These are phyloP conservation scores for Phytophthora citricola DNA, from an alignment of 352 stramenopile species.

Conservation along the genomic window DNA sequence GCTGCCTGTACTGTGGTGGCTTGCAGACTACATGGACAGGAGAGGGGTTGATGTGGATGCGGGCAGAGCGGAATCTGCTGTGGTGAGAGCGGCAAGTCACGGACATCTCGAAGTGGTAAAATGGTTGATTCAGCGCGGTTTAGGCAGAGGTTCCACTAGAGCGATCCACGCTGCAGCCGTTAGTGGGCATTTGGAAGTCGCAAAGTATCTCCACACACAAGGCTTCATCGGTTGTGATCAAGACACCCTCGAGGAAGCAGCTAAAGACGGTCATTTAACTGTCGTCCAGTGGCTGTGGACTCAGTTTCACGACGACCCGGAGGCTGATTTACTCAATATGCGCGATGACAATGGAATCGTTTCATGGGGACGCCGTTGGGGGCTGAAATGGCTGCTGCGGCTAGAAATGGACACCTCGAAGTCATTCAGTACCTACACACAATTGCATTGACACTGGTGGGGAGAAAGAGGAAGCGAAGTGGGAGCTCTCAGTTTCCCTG, in stretches of 20 bases:
- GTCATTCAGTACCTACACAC: slow-evolving; percentile 4
- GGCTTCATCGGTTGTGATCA: slow-evolving; percentile 34
- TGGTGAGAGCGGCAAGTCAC: neutral
- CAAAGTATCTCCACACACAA: slow-evolving; percentile 2
- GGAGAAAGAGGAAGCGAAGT: slow-evolving; percentile 4
- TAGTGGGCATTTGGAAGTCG: slow-evolving; percentile 2
- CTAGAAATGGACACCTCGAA: slow-evolving; percentile 1
- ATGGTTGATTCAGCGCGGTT: neutral
- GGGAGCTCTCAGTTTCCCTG: neutral
- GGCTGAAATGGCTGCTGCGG: neutral
- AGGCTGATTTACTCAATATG: neutral
- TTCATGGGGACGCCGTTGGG: neutral
- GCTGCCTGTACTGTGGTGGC: slow-evolving; percentile 12
- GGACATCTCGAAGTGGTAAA: neutral
- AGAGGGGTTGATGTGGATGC: neutral
- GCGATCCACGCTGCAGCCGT: neutral
- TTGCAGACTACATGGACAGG: neutral
- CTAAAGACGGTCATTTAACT: slow-evolving; percentile 13
- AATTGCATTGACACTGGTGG: neutral
- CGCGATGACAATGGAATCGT: neutral
- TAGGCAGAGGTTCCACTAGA: neutral
- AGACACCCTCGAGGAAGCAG: slow-evolving; percentile 13
- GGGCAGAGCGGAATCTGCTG: neutral
- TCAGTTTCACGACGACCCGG: neutral
- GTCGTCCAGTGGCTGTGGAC: slow-evolving; percentile 5